Conservation (phyloP, 768 basidiomycete species). For the Pholiota conissans region DNA sequence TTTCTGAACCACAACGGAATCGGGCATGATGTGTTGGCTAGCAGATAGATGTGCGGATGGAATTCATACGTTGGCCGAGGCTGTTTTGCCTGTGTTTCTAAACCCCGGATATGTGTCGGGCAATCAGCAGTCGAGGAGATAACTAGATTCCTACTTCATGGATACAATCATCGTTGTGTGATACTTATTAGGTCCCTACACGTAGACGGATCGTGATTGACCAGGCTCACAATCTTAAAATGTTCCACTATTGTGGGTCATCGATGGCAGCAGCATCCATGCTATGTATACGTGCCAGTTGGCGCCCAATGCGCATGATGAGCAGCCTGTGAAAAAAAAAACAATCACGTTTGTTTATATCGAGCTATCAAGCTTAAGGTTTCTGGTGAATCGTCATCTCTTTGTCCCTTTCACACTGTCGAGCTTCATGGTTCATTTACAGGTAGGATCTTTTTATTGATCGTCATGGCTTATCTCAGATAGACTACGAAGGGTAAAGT, state of each 20-base stretch:
- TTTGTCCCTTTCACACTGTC: constrained; percentile 22
- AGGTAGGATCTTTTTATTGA: constrained; percentile 14
- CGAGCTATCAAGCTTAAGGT: constrained; percentile 7
- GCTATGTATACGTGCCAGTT: not conserved
- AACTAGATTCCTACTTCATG: not conserved
- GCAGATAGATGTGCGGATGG: too few relatives aligned
- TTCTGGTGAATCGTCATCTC: constrained; percentile 6
- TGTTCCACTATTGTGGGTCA: constrained; percentile 26
- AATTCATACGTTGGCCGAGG: not conserved
- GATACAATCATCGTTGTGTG: constrained; percentile 1
- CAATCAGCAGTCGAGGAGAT: constrained; percentile 2
- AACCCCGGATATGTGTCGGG: constrained; percentile 20
- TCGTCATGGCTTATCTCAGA: constrained; percentile 35
- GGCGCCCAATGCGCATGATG: constrained; percentile 3
- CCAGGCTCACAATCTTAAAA: constrained; percentile 26
- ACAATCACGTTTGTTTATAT: constrained; percentile 7
- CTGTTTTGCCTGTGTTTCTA: constrained; percentile 6
- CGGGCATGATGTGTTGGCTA: not conserved
- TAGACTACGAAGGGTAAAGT: constrained; percentile 36
- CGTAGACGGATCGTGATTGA: constrained; percentile 18
- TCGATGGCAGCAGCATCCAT: not conserved
- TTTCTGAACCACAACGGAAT: not conserved
- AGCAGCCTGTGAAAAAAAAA: constrained; percentile 3
- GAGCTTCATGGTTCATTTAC: constrained; percentile 34
- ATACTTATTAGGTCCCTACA: constrained; percentile 5